Evolutionary conservation across 176 grass and related monocot genomes (phyloP), one percentile per base, ranked within the genome.

Genomic region (Dendrocalamus sinicus): DNA sequence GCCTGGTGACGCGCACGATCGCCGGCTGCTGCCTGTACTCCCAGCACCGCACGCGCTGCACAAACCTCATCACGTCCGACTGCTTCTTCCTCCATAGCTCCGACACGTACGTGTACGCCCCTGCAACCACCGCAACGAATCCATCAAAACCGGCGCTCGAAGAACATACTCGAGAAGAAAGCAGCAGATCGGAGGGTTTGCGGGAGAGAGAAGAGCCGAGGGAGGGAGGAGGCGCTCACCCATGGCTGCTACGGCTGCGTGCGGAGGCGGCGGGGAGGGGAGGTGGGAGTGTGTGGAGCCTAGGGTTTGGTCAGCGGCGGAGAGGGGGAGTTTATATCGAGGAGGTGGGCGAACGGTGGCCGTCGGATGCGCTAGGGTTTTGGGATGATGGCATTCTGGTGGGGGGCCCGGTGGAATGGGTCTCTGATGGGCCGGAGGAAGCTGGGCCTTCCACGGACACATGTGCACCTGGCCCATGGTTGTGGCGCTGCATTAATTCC

Each of bases 1-100:
- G 90, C 76, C 90, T 80, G 47, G 87, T 90, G 81, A 96, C 67
- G 37, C 91, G 89, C 28, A 91, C 86, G 79, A 94, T 94, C 28
- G 92, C 86, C 16, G 92, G 89, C 74, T 91, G 89, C 79, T 91
- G 92, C 70, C 92, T 83, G 84, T 91, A 94, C 86, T 93, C 92
- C 92, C 92, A 93, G 83, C 92, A 93, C 16, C 92, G 82, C 39
- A 93, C 92, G 78, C 89, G 89, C 83, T 93, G 92, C 75, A 93
- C 83, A 83, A 93, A 93, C 69, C 92, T 76, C 92, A 93, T 93
- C 86, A 91, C 89, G 47, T 93, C 92, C 44, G 92, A 93, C 84
- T 93, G 92, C 89, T 93, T 93, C 92, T 72, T 91, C 94, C 94
- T 84, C 94, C 94, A 96, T 91, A 96, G 87, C 87, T 96, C 94